A percentile compares a stretch with the other conserved stretches of the same genome.
phyloP scores from a whole-genome alignment of 2,329 filamentous ascomycete genomes.

The Mycosphaerella arachidis region DNA sequence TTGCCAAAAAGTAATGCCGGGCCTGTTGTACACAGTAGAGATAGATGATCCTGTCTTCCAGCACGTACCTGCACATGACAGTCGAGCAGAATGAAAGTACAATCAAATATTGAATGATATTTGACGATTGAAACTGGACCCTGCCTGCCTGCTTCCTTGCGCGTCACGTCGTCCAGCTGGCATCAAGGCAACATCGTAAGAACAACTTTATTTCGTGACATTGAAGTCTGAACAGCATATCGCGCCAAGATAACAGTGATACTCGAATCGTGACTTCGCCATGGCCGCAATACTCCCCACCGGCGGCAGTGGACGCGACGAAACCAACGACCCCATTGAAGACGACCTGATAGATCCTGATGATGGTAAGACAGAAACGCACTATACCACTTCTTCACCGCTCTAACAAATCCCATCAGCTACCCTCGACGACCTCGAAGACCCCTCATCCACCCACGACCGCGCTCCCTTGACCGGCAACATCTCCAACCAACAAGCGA shows the following conservation, averaged over 20 bases:
- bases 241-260: background rate
- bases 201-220: background rate
- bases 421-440: constrained; percentile 78
- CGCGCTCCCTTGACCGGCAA: constrained; percentile 79
- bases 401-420: constrained; percentile 46
- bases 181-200: background rate
- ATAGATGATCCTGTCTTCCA: too few relatives aligned
- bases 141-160: too few relatives aligned
- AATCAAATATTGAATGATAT: too few relatives aligned
- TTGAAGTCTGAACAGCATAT: background rate
- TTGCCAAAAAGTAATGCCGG: too few relatives aligned
- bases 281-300: constrained; percentile 22
- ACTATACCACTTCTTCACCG: background rate
- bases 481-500: constrained; percentile 55
- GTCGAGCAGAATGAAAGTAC: too few relatives aligned
- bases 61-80: too few relatives aligned
- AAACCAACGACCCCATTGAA: constrained; percentile 41
- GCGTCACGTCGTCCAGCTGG: background rate
- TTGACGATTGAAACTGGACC: too few relatives aligned
- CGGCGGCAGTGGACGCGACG: constrained; percentile 5
- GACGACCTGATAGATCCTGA: constrained; percentile 52
- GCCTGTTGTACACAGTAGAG: too few relatives aligned
- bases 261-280: background rate
- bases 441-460: constrained; percentile 55
- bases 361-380: constrained; percentile 40